Percentiles rank a stretch among this genome's conserved stretches.
These are phyloP conservation scores for Vigna radiata DNA, from an alignment of 306 rosid genomes.

Conservation along the genomic window DNA sequence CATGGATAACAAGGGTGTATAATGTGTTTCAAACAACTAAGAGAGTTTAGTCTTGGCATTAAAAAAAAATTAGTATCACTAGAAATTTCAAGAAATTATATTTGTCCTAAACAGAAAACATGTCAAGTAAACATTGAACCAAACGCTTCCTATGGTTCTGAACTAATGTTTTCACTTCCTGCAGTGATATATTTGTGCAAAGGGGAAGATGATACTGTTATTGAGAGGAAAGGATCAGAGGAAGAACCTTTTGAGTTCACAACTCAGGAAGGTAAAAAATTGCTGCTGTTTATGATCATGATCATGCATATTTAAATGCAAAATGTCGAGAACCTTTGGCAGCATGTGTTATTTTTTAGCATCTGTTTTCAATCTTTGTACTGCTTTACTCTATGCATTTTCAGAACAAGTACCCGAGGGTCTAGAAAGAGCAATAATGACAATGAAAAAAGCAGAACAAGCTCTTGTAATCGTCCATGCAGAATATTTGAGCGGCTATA, in stretches of 20 bases:
- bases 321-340: no score
- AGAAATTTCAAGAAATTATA: not conserved
- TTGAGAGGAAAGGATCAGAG: conserved; percentile 63
- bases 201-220: conserved; percentile 57
- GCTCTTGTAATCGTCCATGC: conserved; percentile 55
- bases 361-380: not conserved
- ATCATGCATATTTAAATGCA: conserved; percentile 2
- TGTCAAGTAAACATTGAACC: not conserved
- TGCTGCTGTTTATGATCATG: conserved; percentile 14
- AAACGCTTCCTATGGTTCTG: not conserved
- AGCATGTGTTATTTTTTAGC: not conserved
- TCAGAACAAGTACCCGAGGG: conserved; percentile 64
- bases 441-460: conserved; percentile 70
- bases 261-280: conserved; percentile 58
- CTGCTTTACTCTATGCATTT: conserved; percentile 30
- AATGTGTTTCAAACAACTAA: not conserved
- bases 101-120: not conserved
- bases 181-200: conserved; percentile 61
- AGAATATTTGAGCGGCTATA: conserved; percentile 48
- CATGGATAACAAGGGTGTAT: not conserved
- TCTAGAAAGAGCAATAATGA: conserved; percentile 69
- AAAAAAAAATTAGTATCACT: not conserved
- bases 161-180: conserved; percentile 11
- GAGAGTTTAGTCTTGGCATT: not conserved
- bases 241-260: conserved; percentile 66